These are phyloP conservation scores for Aureobasidium mangrovei DNA, from an alignment of 2,329 filamentous ascomycete genomes.

Conservation along the genomic window DNA sequence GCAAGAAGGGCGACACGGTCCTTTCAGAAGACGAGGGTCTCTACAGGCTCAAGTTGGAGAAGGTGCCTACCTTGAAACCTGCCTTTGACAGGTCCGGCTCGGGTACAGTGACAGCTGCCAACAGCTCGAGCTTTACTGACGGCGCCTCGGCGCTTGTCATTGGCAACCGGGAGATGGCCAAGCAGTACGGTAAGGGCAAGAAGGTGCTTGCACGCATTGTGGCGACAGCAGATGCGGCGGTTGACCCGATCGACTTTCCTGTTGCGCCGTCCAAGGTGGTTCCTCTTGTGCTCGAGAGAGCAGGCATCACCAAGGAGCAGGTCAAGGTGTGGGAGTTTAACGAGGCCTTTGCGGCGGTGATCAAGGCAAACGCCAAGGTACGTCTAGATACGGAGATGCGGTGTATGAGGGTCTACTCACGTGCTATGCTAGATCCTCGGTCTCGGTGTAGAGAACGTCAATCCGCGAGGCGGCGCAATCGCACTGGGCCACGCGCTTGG, in stretches of 20 bases:
- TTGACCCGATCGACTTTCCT: slow-evolving; percentile 89
- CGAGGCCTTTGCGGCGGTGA: slow-evolving; percentile 92
- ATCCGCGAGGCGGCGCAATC: slow-evolving; percentile 84
- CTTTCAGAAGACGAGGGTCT: slow-evolving; percentile 83
- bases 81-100: slow-evolving; percentile 80
- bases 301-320: slow-evolving; percentile 83
- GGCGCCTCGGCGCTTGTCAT: slow-evolving; percentile 85
- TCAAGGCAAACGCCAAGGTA: slow-evolving; percentile 87
- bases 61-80: slow-evolving; percentile 77
- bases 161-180: slow-evolving; percentile 69
- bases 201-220: slow-evolving; percentile 82
- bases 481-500: slow-evolving; percentile 85
- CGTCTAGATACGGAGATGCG: slow-evolving; percentile 1
- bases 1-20: slow-evolving; percentile 72
- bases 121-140: slow-evolving; percentile 89
- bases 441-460: slow-evolving; percentile 69
- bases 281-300: slow-evolving; percentile 76
- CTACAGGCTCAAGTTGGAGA: slow-evolving; percentile 76
- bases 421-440: slow-evolving; percentile 58
- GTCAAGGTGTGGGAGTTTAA: slow-evolving; percentile 98
- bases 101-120: slow-evolving; percentile 88
- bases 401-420: slow-evolving; percentile 14
- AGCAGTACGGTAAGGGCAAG: slow-evolving; percentile 67
- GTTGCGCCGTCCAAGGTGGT: slow-evolving; percentile 88
- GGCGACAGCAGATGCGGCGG: slow-evolving; percentile 77